Evolutionary conservation across 2,329 filamentous ascomycete genomes (phyloP), one percentile per base, ranked within the genome.

Genomic region (Aspergillus sp.): DNA sequence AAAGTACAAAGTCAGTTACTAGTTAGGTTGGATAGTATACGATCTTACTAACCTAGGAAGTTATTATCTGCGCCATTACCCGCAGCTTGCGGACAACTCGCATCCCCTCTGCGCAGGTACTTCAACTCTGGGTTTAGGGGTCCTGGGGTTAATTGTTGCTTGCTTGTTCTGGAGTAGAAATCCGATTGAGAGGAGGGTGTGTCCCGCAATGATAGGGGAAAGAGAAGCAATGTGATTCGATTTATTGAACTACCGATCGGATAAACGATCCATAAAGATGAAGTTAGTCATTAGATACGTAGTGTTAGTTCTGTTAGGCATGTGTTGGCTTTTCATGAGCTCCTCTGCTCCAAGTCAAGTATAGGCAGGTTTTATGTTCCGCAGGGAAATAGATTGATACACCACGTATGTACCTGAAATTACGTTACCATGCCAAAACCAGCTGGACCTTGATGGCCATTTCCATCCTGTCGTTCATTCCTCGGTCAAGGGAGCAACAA

Each of bases 241-340:
- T 39, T 41, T 39, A 38, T 32, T 38, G 30, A 21, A 39, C 23
- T 52, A 25, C 51, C 17, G 51, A 53, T 53, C 51, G 51, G 51
- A 53, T 53, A 43, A 41, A 38, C 51, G 51, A 41, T 53, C 51
- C 32, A 43, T 39, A 41, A 28, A 28, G 51, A 36, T 53, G 12
- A 10, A 51, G 25, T 25, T 15, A 23, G 32, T 45, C 10, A 12
- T 10, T 45, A 12, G 28, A 30, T 30, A 30, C 28, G 28, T 30
- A 30, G 28, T 30, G 15, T 25, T n/a, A 38, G 32, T 45, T 45
- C 5, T 5, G 4, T 8, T 45, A 12, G 41, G 41, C 41, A 45
- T 45, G 41, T 45, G 41, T 45, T 45, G 41, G 12, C 32, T 15
- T 13, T 36, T 36, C 32, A 36, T 19, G 41, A 45, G 41, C 41